Evolutionary conservation across 306 rosid species (phyloP), one percentile per base, ranked within the genome.

Genomic region (Benincasa hispida): DNA sequence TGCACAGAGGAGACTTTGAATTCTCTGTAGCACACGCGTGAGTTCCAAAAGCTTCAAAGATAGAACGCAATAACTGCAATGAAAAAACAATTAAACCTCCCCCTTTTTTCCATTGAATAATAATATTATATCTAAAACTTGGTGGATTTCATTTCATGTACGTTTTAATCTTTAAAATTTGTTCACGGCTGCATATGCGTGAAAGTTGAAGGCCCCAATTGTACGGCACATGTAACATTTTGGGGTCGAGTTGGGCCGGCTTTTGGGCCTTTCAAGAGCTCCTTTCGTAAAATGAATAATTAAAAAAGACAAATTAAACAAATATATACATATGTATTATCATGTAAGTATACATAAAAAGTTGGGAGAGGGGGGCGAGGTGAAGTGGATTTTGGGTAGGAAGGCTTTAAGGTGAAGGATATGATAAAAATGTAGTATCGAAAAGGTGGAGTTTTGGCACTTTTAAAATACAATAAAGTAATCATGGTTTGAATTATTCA

Each of bases 1-100:
- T 19, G 87, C 70, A 17, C 53, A 76, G 60, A 82, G 28, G 24
- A 14, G 47, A 22, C 48, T 77, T 84, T 59, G 81, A 84, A 72
- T 85, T 74, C 58, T 42, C 47, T 12, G 68, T 68, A 79, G 32
- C 42, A 62, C 87, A 86, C 90, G 85, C 84, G 87, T 72, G 78
- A 80, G 13, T 77, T 86, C 82, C 90, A 84, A 88, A 90, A 87
- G 84, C 77, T 62, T 10, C 47, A 45, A 35, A 87, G 95, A 91
- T 82, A 88, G 87, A 89, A 22, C 91, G 92, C 98, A 89, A 87
- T 89, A 89, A 22, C 60, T 25, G 12, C 24, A 53, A 50, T 9
- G 0, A 50, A 53, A 53, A 19, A 53, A 53, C 24, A 53, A 53
- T 53, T 53, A 53, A 4, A 2, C 21, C n/a, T 17, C 21, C 55